These are phyloP conservation scores for Monosporascus sp. DNA, from an alignment of 2,329 filamentous ascomycete species.

Conservation along the genomic window DNA sequence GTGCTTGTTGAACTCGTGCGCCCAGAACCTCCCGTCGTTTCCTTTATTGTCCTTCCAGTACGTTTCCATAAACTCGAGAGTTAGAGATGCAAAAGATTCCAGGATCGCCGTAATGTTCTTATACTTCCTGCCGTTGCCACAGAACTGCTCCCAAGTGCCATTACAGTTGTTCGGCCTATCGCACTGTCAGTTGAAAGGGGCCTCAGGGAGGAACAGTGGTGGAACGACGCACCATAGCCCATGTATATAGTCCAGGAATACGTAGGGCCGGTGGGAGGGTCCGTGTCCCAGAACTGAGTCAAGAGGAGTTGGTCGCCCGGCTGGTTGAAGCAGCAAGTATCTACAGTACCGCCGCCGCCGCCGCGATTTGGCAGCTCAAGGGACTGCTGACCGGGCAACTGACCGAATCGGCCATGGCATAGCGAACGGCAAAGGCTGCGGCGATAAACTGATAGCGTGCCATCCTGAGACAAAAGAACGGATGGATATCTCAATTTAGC, in stretches of 20 bases:
- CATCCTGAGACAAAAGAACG: too few relatives aligned
- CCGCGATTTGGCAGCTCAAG: slow-evolving; percentile 12
- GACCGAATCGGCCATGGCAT: too few relatives aligned
- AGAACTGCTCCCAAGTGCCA: slow-evolving; percentile 62
- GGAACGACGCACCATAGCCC: slow-evolving; percentile 44
- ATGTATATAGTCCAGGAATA: slow-evolving; percentile 72
- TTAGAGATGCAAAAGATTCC: slow-evolving; percentile 34
- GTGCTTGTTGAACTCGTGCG: slow-evolving; percentile 72
- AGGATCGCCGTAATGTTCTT: slow-evolving; percentile 61
- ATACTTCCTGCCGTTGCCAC: slow-evolving; percentile 56
- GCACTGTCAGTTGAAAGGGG: neutral
- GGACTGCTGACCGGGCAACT: neutral
- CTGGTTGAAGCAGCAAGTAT: slow-evolving; percentile 70
- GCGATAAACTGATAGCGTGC: too few relatives aligned
- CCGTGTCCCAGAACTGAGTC: slow-evolving; percentile 74
- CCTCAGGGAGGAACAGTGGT: neutral
- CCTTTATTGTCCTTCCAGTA: slow-evolving; percentile 69
- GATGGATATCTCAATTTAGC: too few relatives aligned
- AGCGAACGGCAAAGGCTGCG: too few relatives aligned
- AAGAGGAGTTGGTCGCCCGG: slow-evolving; percentile 66
- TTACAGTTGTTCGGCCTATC: slow-evolving; percentile 60
- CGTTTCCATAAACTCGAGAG: slow-evolving; percentile 59
- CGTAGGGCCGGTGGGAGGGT: slow-evolving; percentile 57
- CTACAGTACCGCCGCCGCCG: slow-evolving; percentile 3
- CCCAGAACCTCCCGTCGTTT: slow-evolving; percentile 61